phyloP scores from a whole-genome alignment of 345 rosid genomes.

The Eucalyptus sp. region DNA sequence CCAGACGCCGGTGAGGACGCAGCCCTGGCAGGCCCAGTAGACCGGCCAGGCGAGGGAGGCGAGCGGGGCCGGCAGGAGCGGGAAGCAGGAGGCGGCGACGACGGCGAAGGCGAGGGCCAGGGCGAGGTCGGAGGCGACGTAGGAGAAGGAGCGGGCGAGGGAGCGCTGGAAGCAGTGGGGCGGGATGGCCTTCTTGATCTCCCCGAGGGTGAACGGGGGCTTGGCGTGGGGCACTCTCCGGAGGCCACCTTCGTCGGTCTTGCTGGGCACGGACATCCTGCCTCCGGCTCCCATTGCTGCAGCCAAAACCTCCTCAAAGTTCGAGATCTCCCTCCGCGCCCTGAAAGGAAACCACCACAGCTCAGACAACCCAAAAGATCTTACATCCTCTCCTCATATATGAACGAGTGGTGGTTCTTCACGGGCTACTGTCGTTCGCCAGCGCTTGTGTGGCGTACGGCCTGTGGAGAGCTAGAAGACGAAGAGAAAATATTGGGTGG shows the following conservation, averaged over 20 bases:
- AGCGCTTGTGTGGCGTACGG: neutral
- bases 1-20: conserved; percentile 47
- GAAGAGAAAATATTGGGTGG: too few species aligned
- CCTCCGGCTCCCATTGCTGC: conserved; percentile 39
- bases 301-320: neutral
- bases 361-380: neutral
- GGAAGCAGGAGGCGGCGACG: conserved; percentile 28
- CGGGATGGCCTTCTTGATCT: conserved; percentile 46
- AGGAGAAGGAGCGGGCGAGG: conserved; percentile 45
- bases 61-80: conserved; percentile 20
- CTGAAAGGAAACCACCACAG: neutral
- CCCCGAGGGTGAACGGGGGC: conserved; percentile 46
- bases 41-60: conserved; percentile 39
- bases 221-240: conserved; percentile 17
- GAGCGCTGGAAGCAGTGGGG: conserved; percentile 56
- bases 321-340: neutral
- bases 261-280: conserved; percentile 3
- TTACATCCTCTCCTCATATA: neutral
- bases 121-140: conserved; percentile 26
- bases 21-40: conserved; percentile 54
- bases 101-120: conserved; percentile 19
- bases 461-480: neutral
- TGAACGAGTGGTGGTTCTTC: neutral
- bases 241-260: neutral
- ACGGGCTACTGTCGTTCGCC: neutral